Conservation (phyloP, 441 rosid species). For the Eugenia klotzschiana region DNA sequence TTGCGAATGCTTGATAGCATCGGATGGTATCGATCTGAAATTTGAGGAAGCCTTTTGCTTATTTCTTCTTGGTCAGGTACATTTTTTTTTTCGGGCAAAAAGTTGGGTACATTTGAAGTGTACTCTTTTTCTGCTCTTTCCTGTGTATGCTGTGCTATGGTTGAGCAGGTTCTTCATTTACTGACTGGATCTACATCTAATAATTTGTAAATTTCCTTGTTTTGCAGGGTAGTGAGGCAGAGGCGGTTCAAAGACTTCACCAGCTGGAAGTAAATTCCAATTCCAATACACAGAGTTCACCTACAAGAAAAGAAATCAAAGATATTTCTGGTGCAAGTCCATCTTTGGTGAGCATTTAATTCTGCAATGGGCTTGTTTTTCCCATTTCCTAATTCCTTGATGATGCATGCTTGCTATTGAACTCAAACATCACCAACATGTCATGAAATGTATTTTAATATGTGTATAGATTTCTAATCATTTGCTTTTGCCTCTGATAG, state of each 20-base stretch:
- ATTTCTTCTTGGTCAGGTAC: slow-evolving; percentile 82
- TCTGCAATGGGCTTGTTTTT: background rate
- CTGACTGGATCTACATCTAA: background rate
- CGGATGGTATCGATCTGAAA: slow-evolving; percentile 74
- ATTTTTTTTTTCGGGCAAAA: background rate
- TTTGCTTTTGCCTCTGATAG: background rate
- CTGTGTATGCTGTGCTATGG: background rate
- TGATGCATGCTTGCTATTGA: background rate
- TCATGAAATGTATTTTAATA: background rate
- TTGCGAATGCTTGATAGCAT: slow-evolving; percentile 67
- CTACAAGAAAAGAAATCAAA: slow-evolving; percentile 34
- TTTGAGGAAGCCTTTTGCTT: slow-evolving; percentile 74
- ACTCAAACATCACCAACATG: background rate
- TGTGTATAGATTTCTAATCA: background rate
- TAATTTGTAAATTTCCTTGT: slow-evolving; percentile 4
- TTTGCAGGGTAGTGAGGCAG: slow-evolving; percentile 59
- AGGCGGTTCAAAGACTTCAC: slow-evolving; percentile 54
- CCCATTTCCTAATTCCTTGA: background rate
- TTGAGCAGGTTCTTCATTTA: background rate
- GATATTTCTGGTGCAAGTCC: slow-evolving; percentile 26
- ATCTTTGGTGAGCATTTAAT: slow-evolving; percentile 38
- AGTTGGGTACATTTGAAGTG: slow-evolving; percentile 39
- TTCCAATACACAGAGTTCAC: slow-evolving; percentile 32
- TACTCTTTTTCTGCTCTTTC: background rate
- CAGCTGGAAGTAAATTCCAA: slow-evolving; percentile 49